Base-by-base conservation (phyloP, 1,139 yeast species). In the Williopsis jadinii region DNA sequence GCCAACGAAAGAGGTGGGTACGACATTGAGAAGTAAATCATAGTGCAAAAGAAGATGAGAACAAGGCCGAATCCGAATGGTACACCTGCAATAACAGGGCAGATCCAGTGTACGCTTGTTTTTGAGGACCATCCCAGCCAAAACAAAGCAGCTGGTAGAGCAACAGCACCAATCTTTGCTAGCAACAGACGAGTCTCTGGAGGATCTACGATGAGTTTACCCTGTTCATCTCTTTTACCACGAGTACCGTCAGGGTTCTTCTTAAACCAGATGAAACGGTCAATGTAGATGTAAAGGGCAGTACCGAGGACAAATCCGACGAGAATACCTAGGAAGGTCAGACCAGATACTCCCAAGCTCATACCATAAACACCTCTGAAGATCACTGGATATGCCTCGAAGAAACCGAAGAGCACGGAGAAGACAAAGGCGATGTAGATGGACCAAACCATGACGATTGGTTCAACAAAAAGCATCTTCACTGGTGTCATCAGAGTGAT, bases 61-160 rank as follows among this genome's bases (percentile, higher is more conserved):
- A 84, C 74, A 47, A 82, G 68, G 2, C 92, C 86, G 55, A 80
- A 80, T 1, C 92, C 90, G 56, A 84, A 84, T 32, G 88, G 82
- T 32, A 78, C 71, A 49, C 87, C 88, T 1, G 92, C 79, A 29
- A 84, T 75, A 35, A 80, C 69, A 11, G 95, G 88, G 12, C 78
- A 83, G 67, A 84, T 78, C 94, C 94, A 86, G 60, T 84, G 94
- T 28, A 84, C 76, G 32, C 64, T 59, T 3, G 52, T 48, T 54
- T 75, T 72, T 8, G 86, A 75, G 4, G 90, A 72, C 95, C 95
- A 84, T 11, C 83, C 95, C 45, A 84, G 68, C 94, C 94, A 84
- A 62, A 85, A 84, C 44, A 84, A 67, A 0, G 86, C 72, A 36
- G 79, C 67, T 13, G 90, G 90, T 47, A 84, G 64, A 24, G 77